These are phyloP conservation scores for Aureobasidium sp. DNA, from an alignment of 2,329 filamentous ascomycete species.

Conservation along the genomic window DNA sequence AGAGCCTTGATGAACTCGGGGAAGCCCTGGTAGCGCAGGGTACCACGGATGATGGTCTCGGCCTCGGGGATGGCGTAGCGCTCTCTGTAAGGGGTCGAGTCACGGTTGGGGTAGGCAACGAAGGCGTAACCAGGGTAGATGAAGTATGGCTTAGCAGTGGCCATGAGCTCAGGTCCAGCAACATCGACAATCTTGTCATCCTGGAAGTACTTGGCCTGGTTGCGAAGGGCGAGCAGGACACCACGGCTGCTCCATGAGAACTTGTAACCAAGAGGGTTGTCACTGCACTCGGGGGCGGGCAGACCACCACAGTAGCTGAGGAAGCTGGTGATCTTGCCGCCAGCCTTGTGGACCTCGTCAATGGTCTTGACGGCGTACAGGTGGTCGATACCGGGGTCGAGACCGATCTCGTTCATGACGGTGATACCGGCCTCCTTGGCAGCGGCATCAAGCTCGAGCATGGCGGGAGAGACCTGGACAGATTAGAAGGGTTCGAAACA, in stretches of 20 bases:
- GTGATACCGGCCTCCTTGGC: slow-evolving; percentile 88
- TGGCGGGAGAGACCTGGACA: slow-evolving; percentile 57
- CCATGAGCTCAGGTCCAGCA: slow-evolving; percentile 55
- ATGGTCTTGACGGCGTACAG: slow-evolving; percentile 82
- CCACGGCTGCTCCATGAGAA: slow-evolving; percentile 71
- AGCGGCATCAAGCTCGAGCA: slow-evolving; percentile 76
- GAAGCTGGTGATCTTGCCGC: slow-evolving; percentile 79
- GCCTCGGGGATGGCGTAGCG: slow-evolving; percentile 89
- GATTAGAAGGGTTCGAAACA: neutral
- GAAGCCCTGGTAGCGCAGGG: slow-evolving; percentile 81
- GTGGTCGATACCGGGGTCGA: slow-evolving; percentile 65
- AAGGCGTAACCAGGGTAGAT: slow-evolving; percentile 86
- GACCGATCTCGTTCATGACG: slow-evolving; percentile 94
- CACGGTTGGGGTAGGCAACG: slow-evolving; percentile 88
- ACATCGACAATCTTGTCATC: slow-evolving; percentile 61
- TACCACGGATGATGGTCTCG: slow-evolving; percentile 75
- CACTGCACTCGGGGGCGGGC: slow-evolving; percentile 58
- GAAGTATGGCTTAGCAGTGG: slow-evolving; percentile 75
- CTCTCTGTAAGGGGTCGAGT: slow-evolving; percentile 80
- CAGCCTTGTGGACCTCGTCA: slow-evolving; percentile 73
- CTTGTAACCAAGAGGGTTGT: slow-evolving; percentile 91
- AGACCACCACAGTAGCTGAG: slow-evolving; percentile 78
- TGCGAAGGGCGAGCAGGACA: slow-evolving; percentile 78
- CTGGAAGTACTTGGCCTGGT: slow-evolving; percentile 75
- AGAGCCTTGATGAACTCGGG: slow-evolving; percentile 82